Evolutionary conservation across 176 grass and related monocot species (phyloP).

Genomic region (Stipa capillata): DNA sequence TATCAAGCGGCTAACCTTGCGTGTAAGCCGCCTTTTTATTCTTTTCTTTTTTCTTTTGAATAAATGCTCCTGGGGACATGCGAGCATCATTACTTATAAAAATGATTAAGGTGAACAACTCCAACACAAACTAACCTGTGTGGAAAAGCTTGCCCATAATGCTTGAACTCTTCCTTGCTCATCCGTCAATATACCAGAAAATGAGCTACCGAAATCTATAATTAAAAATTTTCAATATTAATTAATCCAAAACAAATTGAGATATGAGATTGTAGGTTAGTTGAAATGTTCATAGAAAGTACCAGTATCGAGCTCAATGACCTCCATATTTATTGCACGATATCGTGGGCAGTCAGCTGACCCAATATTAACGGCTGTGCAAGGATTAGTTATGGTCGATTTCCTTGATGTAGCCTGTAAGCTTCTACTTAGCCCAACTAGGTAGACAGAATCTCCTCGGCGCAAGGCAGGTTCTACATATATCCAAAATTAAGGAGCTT

Average conservation of each 20-base stretch:
- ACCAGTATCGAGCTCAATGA: slow-evolving; percentile 98
- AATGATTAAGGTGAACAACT: slow-evolving; percentile 14
- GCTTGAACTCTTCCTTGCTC: slow-evolving; percentile 98
- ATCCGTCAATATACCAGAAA: slow-evolving; percentile 95
- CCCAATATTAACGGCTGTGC: slow-evolving; percentile 96
- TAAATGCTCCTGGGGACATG: slow-evolving; percentile 28
- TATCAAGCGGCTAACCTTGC: slow-evolving; percentile 39
- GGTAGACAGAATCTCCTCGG: slow-evolving; percentile 94
- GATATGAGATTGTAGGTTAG: neutral
- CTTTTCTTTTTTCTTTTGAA: slow-evolving; percentile 48
- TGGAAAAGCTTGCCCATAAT: slow-evolving; percentile 99
- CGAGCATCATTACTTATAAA: slow-evolving; percentile 29
- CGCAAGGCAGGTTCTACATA: slow-evolving; percentile 80
- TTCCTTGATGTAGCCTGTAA: slow-evolving; percentile 98
- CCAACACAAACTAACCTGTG: slow-evolving; percentile 64
- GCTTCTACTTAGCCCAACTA: slow-evolving; percentile 94
- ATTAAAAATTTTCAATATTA: slow-evolving; percentile 4
- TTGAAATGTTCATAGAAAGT: slow-evolving; percentile 18
- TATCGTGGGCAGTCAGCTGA: slow-evolving; percentile 93
- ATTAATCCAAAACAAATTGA: neutral
- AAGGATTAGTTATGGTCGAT: slow-evolving; percentile 98
- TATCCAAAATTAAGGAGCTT: slow-evolving; percentile 2
- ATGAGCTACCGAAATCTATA: slow-evolving; percentile 95
- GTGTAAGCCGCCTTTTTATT: slow-evolving; percentile 35
- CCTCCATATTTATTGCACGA: slow-evolving; percentile 98